Percentiles rank a stretch among this genome's conserved stretches.
Evolutionary conservation across 306 rosid genomes (phyloP).

Genomic region (Hylodesmum podocarpum): DNA sequence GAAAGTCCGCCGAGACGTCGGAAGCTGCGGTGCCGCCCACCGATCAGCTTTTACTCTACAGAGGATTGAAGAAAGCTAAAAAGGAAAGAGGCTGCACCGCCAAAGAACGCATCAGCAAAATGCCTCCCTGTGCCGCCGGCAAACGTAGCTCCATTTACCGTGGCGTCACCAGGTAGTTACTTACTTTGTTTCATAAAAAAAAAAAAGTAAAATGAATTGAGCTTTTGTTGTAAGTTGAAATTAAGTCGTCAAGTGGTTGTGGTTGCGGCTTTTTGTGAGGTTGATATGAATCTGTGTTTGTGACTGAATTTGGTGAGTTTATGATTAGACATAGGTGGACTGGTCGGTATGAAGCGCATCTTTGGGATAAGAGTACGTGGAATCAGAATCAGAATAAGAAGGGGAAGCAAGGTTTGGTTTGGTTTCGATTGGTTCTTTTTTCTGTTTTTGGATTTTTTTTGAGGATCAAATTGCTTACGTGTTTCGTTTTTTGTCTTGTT

Average conservation of each 20-base stretch:
- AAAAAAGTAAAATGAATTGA: no score
- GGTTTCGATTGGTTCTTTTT: neutral
- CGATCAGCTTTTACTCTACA: slow-evolving; percentile 73
- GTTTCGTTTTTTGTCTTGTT: slow-evolving; percentile 32
- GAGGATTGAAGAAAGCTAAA: slow-evolving; percentile 92
- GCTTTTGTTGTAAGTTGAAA: no score
- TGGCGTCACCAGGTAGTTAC: slow-evolving; percentile 83
- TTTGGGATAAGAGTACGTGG: slow-evolving; percentile 99
- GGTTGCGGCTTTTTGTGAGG: no score
- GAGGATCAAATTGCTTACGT: slow-evolving; percentile 37
- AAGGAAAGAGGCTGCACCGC: slow-evolving; percentile 96
- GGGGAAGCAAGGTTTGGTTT: slow-evolving; percentile 88
- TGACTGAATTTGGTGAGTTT: slow-evolving; percentile 22
- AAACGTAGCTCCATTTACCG: slow-evolving; percentile 98
- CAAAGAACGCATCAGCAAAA: slow-evolving; percentile 95
- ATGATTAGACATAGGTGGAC: slow-evolving; percentile 96
- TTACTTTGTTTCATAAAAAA: neutral
- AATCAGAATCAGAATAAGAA: slow-evolving; percentile 98
- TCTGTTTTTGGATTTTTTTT: neutral
- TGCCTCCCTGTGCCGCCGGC: slow-evolving; percentile 99
- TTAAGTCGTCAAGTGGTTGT: neutral
- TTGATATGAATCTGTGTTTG: neutral
- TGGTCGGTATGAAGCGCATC: slow-evolving; percentile 99
- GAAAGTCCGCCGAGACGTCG: slow-evolving; percentile 46
- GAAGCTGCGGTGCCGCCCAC: slow-evolving; percentile 42